Evolutionary conservation across 352 stramenopile species (phyloP).

Genomic region (Globisporangium spinosum): DNA sequence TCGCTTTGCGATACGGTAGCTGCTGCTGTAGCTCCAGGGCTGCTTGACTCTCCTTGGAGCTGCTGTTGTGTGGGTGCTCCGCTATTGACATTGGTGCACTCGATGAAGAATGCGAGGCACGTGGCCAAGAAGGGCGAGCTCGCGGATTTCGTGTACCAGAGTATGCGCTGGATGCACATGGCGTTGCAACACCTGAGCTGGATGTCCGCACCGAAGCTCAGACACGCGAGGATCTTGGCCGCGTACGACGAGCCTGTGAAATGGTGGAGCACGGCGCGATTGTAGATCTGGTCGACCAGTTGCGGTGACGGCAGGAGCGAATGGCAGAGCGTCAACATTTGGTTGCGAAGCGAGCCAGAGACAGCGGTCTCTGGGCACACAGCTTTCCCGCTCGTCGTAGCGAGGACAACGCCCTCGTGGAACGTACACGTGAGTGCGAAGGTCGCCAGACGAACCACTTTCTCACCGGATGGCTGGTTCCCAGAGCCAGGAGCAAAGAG

Average conservation of each 20-base stretch:
- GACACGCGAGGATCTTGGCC: constrained; percentile 30
- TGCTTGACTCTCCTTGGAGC: neutral
- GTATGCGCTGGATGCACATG: constrained; percentile 24
- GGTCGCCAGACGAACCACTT: constrained; percentile 35
- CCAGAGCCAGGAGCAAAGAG: constrained; percentile 17
- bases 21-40: neutral
- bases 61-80: neutral
- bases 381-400: neutral
- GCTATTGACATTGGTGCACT: constrained; percentile 18
- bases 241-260: constrained; percentile 34
- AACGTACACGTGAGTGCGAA: constrained; percentile 45
- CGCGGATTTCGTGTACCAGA: constrained; percentile 30
- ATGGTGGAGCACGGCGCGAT: constrained; percentile 20
- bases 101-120: constrained; percentile 38
- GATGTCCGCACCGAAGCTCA: constrained; percentile 25
- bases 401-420: constrained; percentile 28
- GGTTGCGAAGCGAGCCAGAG: constrained; percentile 14
- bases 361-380: constrained; percentile 11
- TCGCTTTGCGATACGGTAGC: neutral
- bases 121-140: constrained; percentile 30
- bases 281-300: constrained; percentile 25
- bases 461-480: constrained; percentile 22
- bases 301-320: constrained; percentile 15
- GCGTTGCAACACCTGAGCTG: constrained; percentile 25
- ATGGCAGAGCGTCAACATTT: constrained; percentile 21